Conservation (phyloP, 1,284 basidiomycete species). For the Kwoniella shivajii region DNA sequence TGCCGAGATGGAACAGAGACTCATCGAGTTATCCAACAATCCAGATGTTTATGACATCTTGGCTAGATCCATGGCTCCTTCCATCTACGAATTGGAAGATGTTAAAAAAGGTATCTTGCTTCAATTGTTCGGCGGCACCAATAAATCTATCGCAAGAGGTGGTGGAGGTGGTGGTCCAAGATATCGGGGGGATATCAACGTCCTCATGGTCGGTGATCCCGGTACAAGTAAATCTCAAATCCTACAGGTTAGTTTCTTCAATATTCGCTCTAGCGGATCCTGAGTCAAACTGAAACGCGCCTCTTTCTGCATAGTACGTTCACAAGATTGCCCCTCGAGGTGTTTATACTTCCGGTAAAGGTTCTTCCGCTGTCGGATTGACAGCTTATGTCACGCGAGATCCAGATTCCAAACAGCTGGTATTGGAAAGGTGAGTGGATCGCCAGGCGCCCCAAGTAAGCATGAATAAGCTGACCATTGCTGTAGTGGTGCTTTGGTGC, state of each 20-base stretch:
- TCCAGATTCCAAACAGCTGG: constrained; percentile 96
- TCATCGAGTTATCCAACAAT: constrained; percentile 69
- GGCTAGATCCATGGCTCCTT: constrained; percentile 83
- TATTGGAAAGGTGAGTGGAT: constrained; percentile 76
- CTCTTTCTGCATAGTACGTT: constrained; percentile 69
- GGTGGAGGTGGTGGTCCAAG: constrained; percentile 93
- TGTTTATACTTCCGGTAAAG: constrained; percentile 95
- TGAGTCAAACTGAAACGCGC: background rate
- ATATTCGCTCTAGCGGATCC: background rate
- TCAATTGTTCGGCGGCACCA: constrained; percentile 96
- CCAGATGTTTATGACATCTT: constrained; percentile 88
- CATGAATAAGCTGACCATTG: constrained; percentile 6
- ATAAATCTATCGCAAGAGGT: constrained; percentile 88
- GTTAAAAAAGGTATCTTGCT: constrained; percentile 97
- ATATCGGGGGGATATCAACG: constrained; percentile 97
- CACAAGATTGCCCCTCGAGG: constrained; percentile 98
- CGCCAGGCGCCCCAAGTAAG: background rate
- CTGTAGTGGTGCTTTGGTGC: constrained; percentile 84
- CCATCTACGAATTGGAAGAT: constrained; percentile 98
- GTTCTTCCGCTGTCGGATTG: constrained; percentile 95
- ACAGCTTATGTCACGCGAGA: constrained; percentile 98
- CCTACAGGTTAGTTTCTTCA: constrained; percentile 65
- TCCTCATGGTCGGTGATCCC: constrained; percentile 94
- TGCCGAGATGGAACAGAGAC: constrained; percentile 61
- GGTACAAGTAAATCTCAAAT: constrained; percentile 98